Evolutionary conservation across 441 rosid species (phyloP), one percentile per base, ranked within the genome.

Genomic region (Pelargonium cotyledonis): DNA sequence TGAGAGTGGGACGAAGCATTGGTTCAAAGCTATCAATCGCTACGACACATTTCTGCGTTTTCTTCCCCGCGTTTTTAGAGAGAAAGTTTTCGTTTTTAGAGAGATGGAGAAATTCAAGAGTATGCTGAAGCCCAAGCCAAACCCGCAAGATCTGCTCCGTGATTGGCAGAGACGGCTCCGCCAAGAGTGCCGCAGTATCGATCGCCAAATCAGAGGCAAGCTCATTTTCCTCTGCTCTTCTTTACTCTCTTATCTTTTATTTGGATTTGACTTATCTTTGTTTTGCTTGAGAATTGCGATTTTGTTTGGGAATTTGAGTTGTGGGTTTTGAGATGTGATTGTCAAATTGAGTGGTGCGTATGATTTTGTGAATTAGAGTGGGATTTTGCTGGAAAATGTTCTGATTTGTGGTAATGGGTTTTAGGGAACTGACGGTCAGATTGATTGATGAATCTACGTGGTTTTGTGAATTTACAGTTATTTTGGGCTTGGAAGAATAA

Each of bases 141-240:
- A 79, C 55, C 85, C 85, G 63, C 81, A 79, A 31, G 78, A 82
- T 73, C 77, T 62, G 18, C 43, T 79, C 63, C 72, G 85, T 70
- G 85, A 82, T 63, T 82, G 83, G 85, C 83, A 82, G 75, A 70
- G 83, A 66, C 80, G 72, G 41, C 85, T 82, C 63, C 85, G 81
- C 16, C 83, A 79, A 51, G 85, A 79, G 68, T 77, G 81, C 65
- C 83, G 85, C 68, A 82, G 77, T 58, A 70, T 77, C 58, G 83
- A 82, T n/a, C 78, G 81, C 71, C 94, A 91, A 81, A 91, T 91
- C 77, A 80, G 94, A 84, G 97, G 96, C 76, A 71, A 67, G 69
- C 12, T 21, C 44, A 38, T 40, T 40, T 41, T 21, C 5, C 38
- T 2, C 14, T 35, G 6, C 0, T 26, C 8, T 3, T 66, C 63